Conservation (phyloP, 306 rosid species). For the Dalbergia oliveri region DNA sequence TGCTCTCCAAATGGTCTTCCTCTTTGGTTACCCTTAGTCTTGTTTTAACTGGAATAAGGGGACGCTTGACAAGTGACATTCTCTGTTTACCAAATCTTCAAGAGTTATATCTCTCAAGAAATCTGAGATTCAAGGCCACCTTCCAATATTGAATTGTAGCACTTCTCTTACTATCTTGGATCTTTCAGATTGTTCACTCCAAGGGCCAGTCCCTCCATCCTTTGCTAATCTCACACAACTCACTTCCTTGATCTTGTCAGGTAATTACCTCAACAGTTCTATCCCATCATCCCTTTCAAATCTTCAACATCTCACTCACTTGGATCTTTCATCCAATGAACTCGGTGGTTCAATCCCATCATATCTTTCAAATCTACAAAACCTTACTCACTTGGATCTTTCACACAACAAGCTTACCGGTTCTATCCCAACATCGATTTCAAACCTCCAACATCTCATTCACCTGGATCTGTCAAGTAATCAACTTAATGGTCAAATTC, state of each 20-base stretch:
- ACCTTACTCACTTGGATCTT: not conserved
- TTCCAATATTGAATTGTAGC: not conserved
- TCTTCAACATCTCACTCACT: not conserved
- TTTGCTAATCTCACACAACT: not conserved
- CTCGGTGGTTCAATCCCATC: not conserved
- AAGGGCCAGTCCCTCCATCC: not conserved
- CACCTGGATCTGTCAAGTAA: not conserved
- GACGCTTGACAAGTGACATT: not conserved
- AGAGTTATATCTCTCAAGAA: too few species aligned
- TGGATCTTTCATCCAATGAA: not conserved
- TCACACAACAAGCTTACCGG: not conserved
- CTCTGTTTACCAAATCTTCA: constrained; percentile 20
- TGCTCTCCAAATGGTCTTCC: not conserved
- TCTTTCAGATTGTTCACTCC: not conserved
- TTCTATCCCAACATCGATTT: not conserved
- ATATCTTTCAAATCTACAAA: not conserved
- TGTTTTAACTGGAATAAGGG: rapidly evolving
- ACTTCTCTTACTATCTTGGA: not conserved
- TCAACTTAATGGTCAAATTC: not conserved
- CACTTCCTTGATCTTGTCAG: too few species aligned
- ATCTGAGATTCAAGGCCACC: not conserved
- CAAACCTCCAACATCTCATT: constrained; percentile 21
- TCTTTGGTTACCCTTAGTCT: constrained; percentile 38
- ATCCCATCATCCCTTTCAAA: too few species aligned
- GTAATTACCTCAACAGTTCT: too few species aligned